Base-by-base conservation (phyloP, 1,284 basidiomycete species). In the Ceratobasidium sp. region DNA sequence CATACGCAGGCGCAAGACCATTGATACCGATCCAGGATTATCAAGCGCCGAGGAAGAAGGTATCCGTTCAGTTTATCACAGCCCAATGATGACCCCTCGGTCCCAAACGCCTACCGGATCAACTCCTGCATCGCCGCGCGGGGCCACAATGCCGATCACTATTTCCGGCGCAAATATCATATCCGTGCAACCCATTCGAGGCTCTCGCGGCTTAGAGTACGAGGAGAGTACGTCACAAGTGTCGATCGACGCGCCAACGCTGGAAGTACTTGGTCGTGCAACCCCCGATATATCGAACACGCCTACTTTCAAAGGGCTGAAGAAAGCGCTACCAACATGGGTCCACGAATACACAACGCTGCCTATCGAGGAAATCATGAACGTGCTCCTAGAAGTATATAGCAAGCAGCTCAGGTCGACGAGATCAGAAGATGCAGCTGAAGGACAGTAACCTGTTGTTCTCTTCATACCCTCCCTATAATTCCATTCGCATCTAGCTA, bases 281-380 rank as follows among this genome's bases (percentile, higher is more conserved):
- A 94, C 93, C 0, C 92, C 92, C 1, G 92, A 94, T 77, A 91
- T 94, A 55, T 67, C 64, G 30, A 67, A 67, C 23, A 67, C 64
- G 10, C 93, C 79, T 48, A 78, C 77, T 50, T 90, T 92, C 90
- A 91, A 82, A 87, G 92, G 46, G 77, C 91, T 88, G 77, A 89
- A 93, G 36, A 91, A 93, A 75, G 89, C 91, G 67, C 79, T 95
- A 21, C 94, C 93, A 0, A 89, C 91, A 75, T 93, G 93, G 77
- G 91, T 94, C 55, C 89, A 96, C 76, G 92, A 94, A 79, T 94
- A 93, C 76, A 93, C 92, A 9, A 92, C 92, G 3, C 81, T 86
- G 72, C 92, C 93, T 1, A 83, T 96, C 72, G 92, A 94, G 80
- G 88, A 92, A 78, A 92, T 94, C 70, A 92, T 94, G 90, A 91